These are phyloP conservation scores for Petunia secreta DNA, from an alignment of 257 asterid genomes.

Conservation along the genomic window DNA sequence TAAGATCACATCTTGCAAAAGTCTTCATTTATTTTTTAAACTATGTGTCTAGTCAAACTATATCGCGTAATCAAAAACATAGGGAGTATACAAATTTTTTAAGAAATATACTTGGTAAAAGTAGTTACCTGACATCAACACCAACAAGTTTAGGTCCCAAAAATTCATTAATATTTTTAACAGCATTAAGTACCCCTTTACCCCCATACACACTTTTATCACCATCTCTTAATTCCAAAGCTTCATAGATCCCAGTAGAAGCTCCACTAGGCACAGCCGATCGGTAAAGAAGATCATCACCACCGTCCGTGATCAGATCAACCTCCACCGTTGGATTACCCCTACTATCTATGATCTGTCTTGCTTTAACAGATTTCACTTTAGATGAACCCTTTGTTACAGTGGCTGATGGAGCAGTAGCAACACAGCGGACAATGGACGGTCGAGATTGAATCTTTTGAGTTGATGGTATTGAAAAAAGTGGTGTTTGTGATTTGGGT, in stretches of 20 bases:
- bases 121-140: slow-evolving; percentile 78
- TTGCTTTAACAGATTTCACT: slow-evolving; percentile 74
- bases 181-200: slow-evolving; percentile 91
- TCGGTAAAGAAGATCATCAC: slow-evolving; percentile 67
- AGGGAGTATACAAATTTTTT: neutral
- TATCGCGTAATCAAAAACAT: neutral
- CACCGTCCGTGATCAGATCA: slow-evolving; percentile 71
- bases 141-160: slow-evolving; percentile 92
- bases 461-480: slow-evolving; percentile 43
- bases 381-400: slow-evolving; percentile 40
- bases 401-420: slow-evolving; percentile 50
- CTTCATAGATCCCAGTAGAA: slow-evolving; percentile 98
- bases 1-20: no score
- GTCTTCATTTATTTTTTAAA: no score
- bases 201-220: slow-evolving; percentile 88
- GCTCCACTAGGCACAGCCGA: slow-evolving; percentile 99
- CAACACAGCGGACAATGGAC: slow-evolving; percentile 53
- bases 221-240: slow-evolving; percentile 93
- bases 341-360: slow-evolving; percentile 98
- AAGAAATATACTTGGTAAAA: neutral
- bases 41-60: no score
- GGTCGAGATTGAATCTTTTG: slow-evolving; percentile 45
- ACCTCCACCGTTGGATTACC: slow-evolving; percentile 99
- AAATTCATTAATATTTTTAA: slow-evolving; percentile 64
- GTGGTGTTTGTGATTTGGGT: slow-evolving; percentile 47